These are phyloP conservation scores for Thermothielavioides terrestris DNA, from an alignment of 495 filamentous ascomycete genomes.

Conservation along the genomic window DNA sequence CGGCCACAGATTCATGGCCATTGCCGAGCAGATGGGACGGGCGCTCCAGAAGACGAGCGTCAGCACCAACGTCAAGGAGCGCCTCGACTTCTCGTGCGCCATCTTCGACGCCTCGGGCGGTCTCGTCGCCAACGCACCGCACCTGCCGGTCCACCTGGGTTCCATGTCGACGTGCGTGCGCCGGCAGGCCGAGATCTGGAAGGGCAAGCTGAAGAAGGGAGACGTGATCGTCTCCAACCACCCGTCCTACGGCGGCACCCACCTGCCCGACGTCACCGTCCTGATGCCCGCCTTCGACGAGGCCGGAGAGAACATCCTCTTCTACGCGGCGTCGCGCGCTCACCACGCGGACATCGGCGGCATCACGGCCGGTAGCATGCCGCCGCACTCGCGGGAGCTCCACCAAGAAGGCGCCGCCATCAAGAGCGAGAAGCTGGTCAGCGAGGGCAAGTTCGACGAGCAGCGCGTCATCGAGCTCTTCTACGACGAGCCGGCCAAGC, in stretches of 20 bases:
- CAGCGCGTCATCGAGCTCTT: constrained; percentile 75
- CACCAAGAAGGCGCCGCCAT: constrained; percentile 94
- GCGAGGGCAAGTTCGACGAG: constrained; percentile 83
- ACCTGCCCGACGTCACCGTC: constrained; percentile 87
- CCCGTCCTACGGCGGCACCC: constrained; percentile 77
- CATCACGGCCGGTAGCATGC: constrained; percentile 94
- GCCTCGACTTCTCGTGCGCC: constrained; percentile 93
- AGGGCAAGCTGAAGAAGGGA: constrained; percentile 76
- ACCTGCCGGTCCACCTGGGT: constrained; percentile 86
- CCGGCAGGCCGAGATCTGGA: constrained; percentile 90
- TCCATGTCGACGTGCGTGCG: constrained; percentile 92
- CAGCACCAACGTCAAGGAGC: constrained; percentile 96
- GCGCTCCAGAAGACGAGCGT: constrained; percentile 96
- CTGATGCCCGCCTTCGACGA: constrained; percentile 80
- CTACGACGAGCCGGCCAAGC: constrained; percentile 72
- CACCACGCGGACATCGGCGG: constrained; percentile 98
- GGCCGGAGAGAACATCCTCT: constrained; percentile 76
- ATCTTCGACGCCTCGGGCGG: constrained; percentile 88
- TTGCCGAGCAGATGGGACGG: constrained; percentile 95
- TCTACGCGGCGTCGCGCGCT: constrained; percentile 91
- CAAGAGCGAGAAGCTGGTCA: constrained; percentile 89
- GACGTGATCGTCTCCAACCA: constrained; percentile 96
- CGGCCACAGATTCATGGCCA: constrained; percentile 96
- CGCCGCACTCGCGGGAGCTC: constrained; percentile 84
- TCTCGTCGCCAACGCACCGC: constrained; percentile 89